These are phyloP conservation scores for Talaromyces marneffei DNA, from an alignment of 2,329 filamentous ascomycete species.

Conservation along the genomic window DNA sequence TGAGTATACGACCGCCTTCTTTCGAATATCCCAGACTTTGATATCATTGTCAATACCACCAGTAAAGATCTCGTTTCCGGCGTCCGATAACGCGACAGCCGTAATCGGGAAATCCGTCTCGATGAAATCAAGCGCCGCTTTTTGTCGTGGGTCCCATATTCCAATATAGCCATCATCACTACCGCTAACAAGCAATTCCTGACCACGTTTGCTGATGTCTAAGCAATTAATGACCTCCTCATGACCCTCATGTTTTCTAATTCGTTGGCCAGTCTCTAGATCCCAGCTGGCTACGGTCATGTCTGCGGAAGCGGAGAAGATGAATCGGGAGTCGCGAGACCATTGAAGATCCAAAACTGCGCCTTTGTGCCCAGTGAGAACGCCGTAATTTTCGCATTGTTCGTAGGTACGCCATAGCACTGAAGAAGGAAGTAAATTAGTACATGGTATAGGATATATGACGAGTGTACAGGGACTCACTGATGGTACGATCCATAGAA, in stretches of 20 bases:
- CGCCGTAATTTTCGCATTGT: conserved; percentile 88
- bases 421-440: conserved; percentile 31
- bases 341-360: conserved; percentile 90
- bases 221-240: conserved; percentile 93
- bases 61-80: conserved; percentile 90
- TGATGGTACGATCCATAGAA: conserved; percentile 87
- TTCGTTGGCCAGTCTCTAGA: conserved; percentile 80
- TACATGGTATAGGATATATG: not conserved
- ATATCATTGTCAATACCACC: conserved; percentile 97
- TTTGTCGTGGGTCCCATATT: conserved; percentile 91
- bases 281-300: conserved; percentile 94
- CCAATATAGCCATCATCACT: conserved; percentile 92
- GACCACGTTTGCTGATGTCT: conserved; percentile 81
- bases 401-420: conserved; percentile 93
- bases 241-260: conserved; percentile 86
- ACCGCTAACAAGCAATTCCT: conserved; percentile 83
- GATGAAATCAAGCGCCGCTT: conserved; percentile 80
- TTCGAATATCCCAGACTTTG: conserved; percentile 92
- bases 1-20: conserved; percentile 80
- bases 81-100: conserved; percentile 82
- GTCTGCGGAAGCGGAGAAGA: conserved; percentile 92
- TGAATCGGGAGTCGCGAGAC: conserved; percentile 85
- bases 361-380: conserved; percentile 81
- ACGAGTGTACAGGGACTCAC: conserved; percentile 46
- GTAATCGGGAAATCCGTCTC: conserved; percentile 90